Base-by-base conservation (phyloP, 2,329 filamentous ascomycete genomes). In the Aureobasidium subglaciale region DNA sequence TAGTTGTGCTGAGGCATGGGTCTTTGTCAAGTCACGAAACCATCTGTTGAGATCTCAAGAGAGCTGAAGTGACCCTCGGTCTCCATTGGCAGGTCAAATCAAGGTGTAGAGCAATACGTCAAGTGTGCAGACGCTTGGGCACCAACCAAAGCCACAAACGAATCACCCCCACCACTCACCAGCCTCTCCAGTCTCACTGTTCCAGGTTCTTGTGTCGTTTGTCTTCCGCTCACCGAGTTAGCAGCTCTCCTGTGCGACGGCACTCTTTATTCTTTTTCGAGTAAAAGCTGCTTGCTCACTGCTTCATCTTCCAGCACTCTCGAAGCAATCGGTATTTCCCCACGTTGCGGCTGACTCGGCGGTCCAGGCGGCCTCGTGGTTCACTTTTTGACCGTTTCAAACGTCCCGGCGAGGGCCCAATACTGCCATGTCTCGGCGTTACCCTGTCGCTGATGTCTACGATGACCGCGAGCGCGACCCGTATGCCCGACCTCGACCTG, bases 381-480 rank as follows among this genome's bases (percentile, higher is more conserved):
- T 38, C 37, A 35, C 34, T 34, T 35, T 20, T 13, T 38, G 38
- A 54, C 50, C 50, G 50, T 54, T 54, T 34, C 15, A 29, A 54
- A 54, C 50, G 50, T 54, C 50, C 27, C 50, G 27, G 37, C 37
- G 34, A 54, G 27, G 37, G 43, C 22, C 27, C 37, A 48, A 16
- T 15, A n/a, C 37, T n/a, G 46, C 18, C 48, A 57, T 57, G 56
- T 57, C 56, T 45, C 56, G 56, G 41, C 46, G 56, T 9, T 54
- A 57, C 22, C 56, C 56, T 20, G 30, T 22, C n/a, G 30, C 56
- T 30, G 56, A 77, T 62, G 70, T 75, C 59, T 76, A 78, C 60
- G 74, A 77, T 60, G 75, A 76, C 59, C 70, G 71, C 62, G 71
- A 69, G 66, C 71, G 70, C 63, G 67, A 68, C 43, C 66, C 64